phyloP scores from a whole-genome alignment of 1,284 basidiomycete genomes.

The Phaffia rhodozyma region DNA sequence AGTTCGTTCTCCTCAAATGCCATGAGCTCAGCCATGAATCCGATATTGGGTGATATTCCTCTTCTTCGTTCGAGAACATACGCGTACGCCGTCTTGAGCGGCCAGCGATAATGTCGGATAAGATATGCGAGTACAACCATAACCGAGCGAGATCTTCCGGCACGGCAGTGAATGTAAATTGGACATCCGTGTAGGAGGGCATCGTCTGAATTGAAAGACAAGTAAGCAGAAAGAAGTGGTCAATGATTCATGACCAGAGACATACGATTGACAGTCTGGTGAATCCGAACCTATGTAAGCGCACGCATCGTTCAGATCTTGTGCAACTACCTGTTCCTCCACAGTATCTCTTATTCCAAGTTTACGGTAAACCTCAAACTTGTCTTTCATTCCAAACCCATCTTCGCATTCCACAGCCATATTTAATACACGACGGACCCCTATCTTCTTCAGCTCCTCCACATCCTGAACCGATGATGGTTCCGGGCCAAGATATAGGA shows the following conservation, averaged over 20 bases:
- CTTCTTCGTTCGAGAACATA: constrained; percentile 82
- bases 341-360: constrained; percentile 91
- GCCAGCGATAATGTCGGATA: constrained; percentile 93
- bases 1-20: constrained; percentile 83
- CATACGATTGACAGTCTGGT: background rate
- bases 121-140: constrained; percentile 94
- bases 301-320: constrained; percentile 71
- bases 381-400: constrained; percentile 51
- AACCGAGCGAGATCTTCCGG: constrained; percentile 90
- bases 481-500: constrained; percentile 84
- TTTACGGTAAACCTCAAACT: constrained; percentile 69
- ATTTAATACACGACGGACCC: constrained; percentile 78
- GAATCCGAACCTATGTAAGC: constrained; percentile 61
- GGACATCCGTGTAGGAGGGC: constrained; percentile 75
- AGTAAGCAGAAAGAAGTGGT: background rate
- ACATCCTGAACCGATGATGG: constrained; percentile 62
- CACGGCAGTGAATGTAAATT: constrained; percentile 92
- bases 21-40: constrained; percentile 95
- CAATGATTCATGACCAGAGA: background rate
- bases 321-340: constrained; percentile 80
- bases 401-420: constrained; percentile 82
- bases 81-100: constrained; percentile 73
- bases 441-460: constrained; percentile 55
- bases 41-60: constrained; percentile 94
- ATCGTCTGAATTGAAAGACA: constrained; percentile 50